Conservation (phyloP, 371 early-diverging fungal species). For the Neoconidiobolus thromboides region DNA sequence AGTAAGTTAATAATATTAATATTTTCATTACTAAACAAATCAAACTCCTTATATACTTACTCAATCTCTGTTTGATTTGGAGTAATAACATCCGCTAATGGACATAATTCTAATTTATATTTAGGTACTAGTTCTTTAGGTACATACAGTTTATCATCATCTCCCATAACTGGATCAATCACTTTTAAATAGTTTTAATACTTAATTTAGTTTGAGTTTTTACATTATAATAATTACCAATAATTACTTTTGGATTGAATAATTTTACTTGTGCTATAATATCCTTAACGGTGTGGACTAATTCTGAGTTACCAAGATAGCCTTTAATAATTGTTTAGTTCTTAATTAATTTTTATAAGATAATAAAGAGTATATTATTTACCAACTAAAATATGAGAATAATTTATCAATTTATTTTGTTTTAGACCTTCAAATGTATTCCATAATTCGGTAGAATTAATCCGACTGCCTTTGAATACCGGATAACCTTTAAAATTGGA, state of each 20-base stretch:
- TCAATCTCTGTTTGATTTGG: conserved; percentile 89
- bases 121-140: conserved; percentile 54
- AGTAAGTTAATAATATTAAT: not conserved
- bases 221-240: conserved; percentile 17
- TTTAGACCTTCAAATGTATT: conserved; percentile 50
- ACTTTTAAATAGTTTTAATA: conserved; percentile 20
- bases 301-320: conserved; percentile 1
- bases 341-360: too few relatives aligned
- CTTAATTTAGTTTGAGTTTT: not conserved
- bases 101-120: conserved; percentile 43
- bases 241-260: conserved; percentile 13
- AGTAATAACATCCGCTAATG: conserved; percentile 55
- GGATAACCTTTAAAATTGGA: conserved; percentile 39
- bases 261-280: conserved; percentile 12
- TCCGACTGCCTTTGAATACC: conserved; percentile 42
- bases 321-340: not conserved
- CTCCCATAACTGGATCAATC: conserved; percentile 88
- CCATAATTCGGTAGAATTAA: conserved; percentile 37
- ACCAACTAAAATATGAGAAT: conserved; percentile 51
- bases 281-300: not conserved
- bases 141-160: conserved; percentile 69
- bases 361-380: too few relatives aligned
- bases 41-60: conserved; percentile 17
- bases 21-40: not conserved
- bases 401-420: conserved; percentile 45